Base-by-base conservation (phyloP, 1,139 yeast species). In the Zygoascus meyerae region DNA sequence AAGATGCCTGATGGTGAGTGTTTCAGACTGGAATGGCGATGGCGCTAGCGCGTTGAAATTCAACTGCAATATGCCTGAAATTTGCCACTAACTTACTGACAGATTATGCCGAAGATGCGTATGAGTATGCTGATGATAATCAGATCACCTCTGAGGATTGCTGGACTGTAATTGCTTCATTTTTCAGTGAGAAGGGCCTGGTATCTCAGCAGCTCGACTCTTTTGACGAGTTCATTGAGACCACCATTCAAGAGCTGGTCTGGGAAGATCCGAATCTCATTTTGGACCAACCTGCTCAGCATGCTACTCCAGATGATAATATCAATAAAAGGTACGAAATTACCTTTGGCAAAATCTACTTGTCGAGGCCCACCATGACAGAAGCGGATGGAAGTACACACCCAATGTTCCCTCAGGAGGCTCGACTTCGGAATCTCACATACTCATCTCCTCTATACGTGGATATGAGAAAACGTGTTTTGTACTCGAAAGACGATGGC, bases 351-450 rank as follows among this genome's bases (percentile, higher is more conserved):
- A 94, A 92, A 67, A 92, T 94, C 61, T 94, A 86, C 67, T 81
- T 94, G 57, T 89, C 97, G 35, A 86, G 92, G 61, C 98, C 99
- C 36, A 87, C 96, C 44, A 95, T 92, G 79, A 94, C 97, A 16
- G 99, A 94, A 72, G 96, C 97, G 30, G 99, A 94, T 70, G 99
- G 99, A 72, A 89, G 95, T 30, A 90, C 97, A n/a, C 94, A 89
- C 61, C 95, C 95, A 14, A 82, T 94, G 84, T 86, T 86, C 66
- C 98, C 99, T 9, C 98, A 94, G 68, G 99, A 94, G 67, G 98
- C 98, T 7, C 78, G 99, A 60, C 75, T 92, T 55, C 81, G 99
- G 70, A 92, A 92, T 65, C 76, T 94, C 69, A 94, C 99, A 0
- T 94, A 94, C 65, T 86, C 97, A 3, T 86, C 97, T 31, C 97